Evolutionary conservation across 768 basidiomycete genomes (phyloP).

Genomic region (Lyophyllum semitale): DNA sequence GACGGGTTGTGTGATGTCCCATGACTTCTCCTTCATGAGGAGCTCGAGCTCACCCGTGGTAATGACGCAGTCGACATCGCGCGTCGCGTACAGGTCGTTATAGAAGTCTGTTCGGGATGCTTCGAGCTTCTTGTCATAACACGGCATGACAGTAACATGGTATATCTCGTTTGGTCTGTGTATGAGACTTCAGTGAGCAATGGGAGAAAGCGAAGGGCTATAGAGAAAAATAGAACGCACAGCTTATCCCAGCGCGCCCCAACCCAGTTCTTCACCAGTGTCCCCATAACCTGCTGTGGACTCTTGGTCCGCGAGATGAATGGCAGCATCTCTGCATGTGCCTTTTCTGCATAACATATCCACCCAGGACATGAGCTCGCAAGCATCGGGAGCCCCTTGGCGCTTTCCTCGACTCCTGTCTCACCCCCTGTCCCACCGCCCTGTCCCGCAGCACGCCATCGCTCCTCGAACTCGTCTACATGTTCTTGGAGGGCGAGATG

Average conservation of each 20-base stretch:
- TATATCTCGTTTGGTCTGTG: slow-evolving; percentile 84
- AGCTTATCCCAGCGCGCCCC: slow-evolving; percentile 61
- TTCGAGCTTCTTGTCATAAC: slow-evolving; percentile 99
- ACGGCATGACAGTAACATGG: slow-evolving; percentile 98
- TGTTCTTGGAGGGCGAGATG: slow-evolving; percentile 86
- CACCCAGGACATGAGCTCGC: slow-evolving; percentile 97
- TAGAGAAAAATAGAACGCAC: slow-evolving; percentile 47
- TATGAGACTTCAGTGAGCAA: slow-evolving; percentile 7
- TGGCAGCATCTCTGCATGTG: slow-evolving; percentile 91
- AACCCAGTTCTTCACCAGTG: slow-evolving; percentile 89
- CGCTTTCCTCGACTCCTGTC: slow-evolving; percentile 10
- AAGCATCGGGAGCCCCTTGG: slow-evolving; percentile 74
- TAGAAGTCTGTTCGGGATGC: slow-evolving; percentile 95
- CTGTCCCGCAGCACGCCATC: slow-evolving; percentile 39
- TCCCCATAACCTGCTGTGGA: slow-evolving; percentile 93
- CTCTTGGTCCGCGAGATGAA: slow-evolving; percentile 89
- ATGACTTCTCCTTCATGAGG: slow-evolving; percentile 79
- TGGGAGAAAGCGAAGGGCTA: not conserved
- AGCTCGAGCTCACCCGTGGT: slow-evolving; percentile 93
- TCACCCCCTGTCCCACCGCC: slow-evolving; percentile 13
- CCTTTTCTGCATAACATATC: slow-evolving; percentile 99
- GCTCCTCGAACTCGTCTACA: slow-evolving; percentile 76
- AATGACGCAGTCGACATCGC: slow-evolving; percentile 96
- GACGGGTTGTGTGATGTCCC: slow-evolving; percentile 69
- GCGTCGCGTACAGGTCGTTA: slow-evolving; percentile 73